phyloP scores from a whole-genome alignment of 2,329 filamentous ascomycete genomes.

The Rhynchosporium graminicola region DNA sequence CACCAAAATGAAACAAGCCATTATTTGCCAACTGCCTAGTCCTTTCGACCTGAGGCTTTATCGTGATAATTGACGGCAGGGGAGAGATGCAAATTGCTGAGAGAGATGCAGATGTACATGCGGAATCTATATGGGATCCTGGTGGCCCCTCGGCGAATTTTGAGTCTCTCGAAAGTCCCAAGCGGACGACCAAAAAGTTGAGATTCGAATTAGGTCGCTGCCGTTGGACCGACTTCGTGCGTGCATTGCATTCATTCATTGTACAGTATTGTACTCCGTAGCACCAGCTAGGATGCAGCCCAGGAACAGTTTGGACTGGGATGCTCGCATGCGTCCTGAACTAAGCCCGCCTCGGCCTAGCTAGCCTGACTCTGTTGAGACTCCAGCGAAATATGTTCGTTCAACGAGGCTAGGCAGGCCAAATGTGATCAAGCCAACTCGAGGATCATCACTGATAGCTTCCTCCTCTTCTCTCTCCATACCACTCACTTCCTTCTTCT shows the following conservation, averaged over 20 bases:
- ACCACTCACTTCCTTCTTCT: constrained; percentile 17
- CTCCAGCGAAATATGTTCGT: constrained; percentile 10
- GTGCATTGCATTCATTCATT: too few relatives aligned
- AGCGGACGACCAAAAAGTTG: neutral
- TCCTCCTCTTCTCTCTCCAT: constrained; percentile 15
- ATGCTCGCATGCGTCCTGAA: neutral
- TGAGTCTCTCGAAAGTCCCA: neutral
- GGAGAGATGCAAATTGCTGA: constrained; percentile 16
- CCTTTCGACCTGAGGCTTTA: constrained; percentile 11
- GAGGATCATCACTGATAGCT: constrained; percentile 21
- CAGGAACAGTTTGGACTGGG: constrained; percentile 1
- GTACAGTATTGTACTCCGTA: too few relatives aligned
- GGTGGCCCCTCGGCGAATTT: neutral
- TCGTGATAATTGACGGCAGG: constrained; percentile 12
- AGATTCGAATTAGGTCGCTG: constrained; percentile 18
- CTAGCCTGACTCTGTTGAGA: constrained; percentile 16
- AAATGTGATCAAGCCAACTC: neutral
- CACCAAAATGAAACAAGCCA: constrained; percentile 9
- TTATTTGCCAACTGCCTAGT: neutral
- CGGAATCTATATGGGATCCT: neutral
- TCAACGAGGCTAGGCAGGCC: constrained; percentile 15
- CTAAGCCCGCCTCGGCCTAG: neutral
- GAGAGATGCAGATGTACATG: constrained; percentile 13
- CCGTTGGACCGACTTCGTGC: neutral
- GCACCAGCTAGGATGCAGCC: neutral